These are phyloP conservation scores for Discostella pseudostelligera DNA, from an alignment of 108 stramenopile genomes.

Conservation along the genomic window DNA sequence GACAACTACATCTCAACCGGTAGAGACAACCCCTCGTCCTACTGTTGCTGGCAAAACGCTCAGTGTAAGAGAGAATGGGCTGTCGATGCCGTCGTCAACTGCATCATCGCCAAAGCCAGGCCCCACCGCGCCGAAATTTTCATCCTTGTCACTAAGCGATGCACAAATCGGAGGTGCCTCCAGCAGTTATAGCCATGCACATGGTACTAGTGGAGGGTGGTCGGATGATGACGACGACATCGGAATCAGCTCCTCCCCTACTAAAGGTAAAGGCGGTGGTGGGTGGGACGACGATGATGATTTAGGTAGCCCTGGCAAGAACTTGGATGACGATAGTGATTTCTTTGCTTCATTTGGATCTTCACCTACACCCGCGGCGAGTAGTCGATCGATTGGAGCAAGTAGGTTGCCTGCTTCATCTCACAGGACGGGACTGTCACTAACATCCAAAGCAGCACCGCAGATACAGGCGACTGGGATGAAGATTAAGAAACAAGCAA, in stretches of 20 bases:
- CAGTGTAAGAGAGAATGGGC: constrained; percentile 10
- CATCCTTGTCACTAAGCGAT: constrained; percentile 55
- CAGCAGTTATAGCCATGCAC: constrained; percentile 11
- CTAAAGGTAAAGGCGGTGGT: constrained; percentile 35
- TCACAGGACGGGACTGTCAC: constrained; percentile 22
- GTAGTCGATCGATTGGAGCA: neutral
- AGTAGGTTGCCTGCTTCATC: neutral
- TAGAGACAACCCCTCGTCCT: constrained; percentile 13
- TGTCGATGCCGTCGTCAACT: constrained; percentile 13
- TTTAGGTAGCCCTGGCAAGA: constrained; percentile 22
- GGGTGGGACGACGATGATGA: constrained; percentile 51
- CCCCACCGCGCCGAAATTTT: constrained; percentile 46
- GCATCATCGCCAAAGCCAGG: constrained; percentile 16
- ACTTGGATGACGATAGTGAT: constrained; percentile 47
- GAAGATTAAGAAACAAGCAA: constrained; percentile 38
- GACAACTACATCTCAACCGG: constrained; percentile 39
- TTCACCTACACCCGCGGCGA: constrained; percentile 18
- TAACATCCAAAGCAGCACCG: constrained; percentile 32
- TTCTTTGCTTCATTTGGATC: constrained; percentile 67
- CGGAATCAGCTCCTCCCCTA: neutral
- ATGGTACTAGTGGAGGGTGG: constrained; percentile 19
- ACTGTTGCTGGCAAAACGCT: constrained; percentile 6
- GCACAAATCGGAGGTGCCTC: constrained; percentile 54
- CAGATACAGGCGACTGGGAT: constrained; percentile 20
- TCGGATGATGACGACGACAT: constrained; percentile 30